Percentiles rank a stretch among this genome's conserved stretches.
Evolutionary conservation across 768 basidiomycete genomes (phyloP).

Genomic region (Podaxis pistillaris): DNA sequence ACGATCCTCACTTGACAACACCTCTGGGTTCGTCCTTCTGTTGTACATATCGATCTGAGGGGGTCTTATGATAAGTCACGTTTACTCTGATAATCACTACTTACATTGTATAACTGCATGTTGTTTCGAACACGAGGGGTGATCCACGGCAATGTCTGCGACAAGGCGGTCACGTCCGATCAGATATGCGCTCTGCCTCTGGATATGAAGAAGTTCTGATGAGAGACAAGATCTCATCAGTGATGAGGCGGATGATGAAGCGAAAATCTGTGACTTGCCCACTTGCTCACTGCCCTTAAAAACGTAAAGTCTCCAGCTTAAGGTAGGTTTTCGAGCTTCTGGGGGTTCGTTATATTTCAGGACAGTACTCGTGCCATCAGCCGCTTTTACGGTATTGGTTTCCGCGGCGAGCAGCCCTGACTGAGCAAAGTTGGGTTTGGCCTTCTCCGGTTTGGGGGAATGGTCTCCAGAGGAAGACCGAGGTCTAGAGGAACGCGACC

Average conservation of each 20-base stretch:
- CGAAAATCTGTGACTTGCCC: slow-evolving; percentile 51
- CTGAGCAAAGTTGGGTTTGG: slow-evolving; percentile 85
- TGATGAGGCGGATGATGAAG: background rate
- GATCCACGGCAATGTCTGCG: slow-evolving; percentile 84
- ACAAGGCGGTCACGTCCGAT: slow-evolving; percentile 88
- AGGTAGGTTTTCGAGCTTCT: slow-evolving; percentile 87
- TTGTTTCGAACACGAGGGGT: slow-evolving; percentile 98
- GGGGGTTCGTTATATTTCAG: slow-evolving; percentile 99
- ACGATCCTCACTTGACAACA: slow-evolving; percentile 71
- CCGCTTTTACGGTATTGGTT: slow-evolving; percentile 83
- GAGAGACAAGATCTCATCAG: background rate
- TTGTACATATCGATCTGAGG: slow-evolving; percentile 73
- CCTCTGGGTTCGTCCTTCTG: slow-evolving; percentile 88
- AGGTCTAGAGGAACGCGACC: slow-evolving; percentile 39
- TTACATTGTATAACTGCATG: slow-evolving; percentile 94
- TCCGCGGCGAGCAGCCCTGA: slow-evolving; percentile 94
- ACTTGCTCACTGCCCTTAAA: slow-evolving; percentile 94
- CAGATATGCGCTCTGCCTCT: slow-evolving; percentile 92
- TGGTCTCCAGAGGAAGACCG: slow-evolving; percentile 39
- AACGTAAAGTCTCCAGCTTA: slow-evolving; percentile 94
- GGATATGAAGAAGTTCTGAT: slow-evolving; percentile 86
- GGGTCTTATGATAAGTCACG: slow-evolving; percentile 13
- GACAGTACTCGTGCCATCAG: slow-evolving; percentile 76
- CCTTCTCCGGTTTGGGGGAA: slow-evolving; percentile 36
- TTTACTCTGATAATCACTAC: slow-evolving; percentile 22